These are phyloP conservation scores for Penicillium concentricum DNA, from an alignment of 2,329 filamentous ascomycete genomes.

Conservation along the genomic window DNA sequence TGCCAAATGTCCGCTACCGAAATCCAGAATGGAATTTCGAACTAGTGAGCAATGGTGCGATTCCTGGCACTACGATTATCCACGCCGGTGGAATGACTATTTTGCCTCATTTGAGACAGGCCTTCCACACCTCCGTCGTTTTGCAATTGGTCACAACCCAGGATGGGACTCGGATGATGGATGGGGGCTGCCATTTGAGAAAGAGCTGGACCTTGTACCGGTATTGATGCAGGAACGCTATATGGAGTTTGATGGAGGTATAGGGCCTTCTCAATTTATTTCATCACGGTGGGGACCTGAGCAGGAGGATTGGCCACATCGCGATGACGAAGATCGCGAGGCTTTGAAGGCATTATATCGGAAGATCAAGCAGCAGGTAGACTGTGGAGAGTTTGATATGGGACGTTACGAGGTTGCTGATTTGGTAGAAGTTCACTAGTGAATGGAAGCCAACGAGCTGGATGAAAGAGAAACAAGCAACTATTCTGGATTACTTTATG, in stretches of 20 bases:
- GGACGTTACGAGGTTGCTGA: neutral
- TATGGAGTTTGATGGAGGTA: neutral
- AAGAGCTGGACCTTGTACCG: neutral
- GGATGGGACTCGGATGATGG: neutral
- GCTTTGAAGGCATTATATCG: neutral
- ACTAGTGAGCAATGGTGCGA: fast-evolving
- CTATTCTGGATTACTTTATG: neutral
- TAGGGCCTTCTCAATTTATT: neutral
- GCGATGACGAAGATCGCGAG: neutral
- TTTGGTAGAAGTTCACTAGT: neutral
- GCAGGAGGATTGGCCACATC: neutral
- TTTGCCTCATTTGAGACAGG: neutral
- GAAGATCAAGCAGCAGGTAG: neutral
- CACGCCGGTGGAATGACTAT: neutral
- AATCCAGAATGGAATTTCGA: neutral
- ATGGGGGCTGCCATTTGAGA: neutral
- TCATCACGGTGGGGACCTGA: neutral
- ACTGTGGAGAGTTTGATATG: neutral
- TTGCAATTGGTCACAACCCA: neutral
- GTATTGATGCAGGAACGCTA: neutral
- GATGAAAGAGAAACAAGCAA: neutral
- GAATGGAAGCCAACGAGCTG: neutral
- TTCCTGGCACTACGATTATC: neutral
- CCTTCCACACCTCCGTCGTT: neutral
- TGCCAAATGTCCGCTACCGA: neutral